Base-by-base conservation (phyloP, 768 basidiomycete genomes). In the Mycena rebaudengoi region DNA sequence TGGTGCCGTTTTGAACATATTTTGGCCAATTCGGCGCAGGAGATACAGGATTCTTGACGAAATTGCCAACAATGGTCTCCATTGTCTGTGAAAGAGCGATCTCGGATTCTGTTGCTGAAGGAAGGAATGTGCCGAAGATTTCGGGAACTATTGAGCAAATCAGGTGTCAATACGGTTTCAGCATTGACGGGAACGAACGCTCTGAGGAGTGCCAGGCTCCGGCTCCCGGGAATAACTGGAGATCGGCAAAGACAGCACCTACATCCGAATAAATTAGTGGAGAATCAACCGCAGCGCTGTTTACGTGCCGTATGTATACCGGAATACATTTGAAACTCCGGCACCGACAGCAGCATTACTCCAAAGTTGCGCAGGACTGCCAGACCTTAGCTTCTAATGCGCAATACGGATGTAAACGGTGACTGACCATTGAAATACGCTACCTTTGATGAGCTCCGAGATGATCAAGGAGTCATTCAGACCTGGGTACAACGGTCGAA, bases 81-180 rank as follows among this genome's bases (percentile, higher is more conserved):
- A 72, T 58, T 21, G 66, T 74, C 0, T 29, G 29, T 7, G 72
- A 74, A 30, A 72, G 57, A 40, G 66, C 58, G 18, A 45, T 64
- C 52, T 74, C 70, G 5, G 64, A 55, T 0, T 56, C 45, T 2
- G 73, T 71, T 5, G 72, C 73, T 0, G 72, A 72, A 4, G 64
- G 51, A 8, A 25, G 68, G 65, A 64, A 71, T 0, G 72, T 73
- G 14, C 73, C 73, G 37, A 74, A 74, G 7, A 74, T n/a, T n/a
- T n/a, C n/a, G 33, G 8, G 46, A 45, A 14, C 66, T 66, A 8
- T 52, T 33, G 26, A 69, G 63, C 67, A 46, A 40, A 21, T 3
- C 20, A 33, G 6, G 26, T 8, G 51, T 10, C 10, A 14, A 18
- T 3, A 16, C 2, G n/a, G 21, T n/a, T n/a, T n/a, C n/a, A n/a